Base-by-base conservation (phyloP, 768 basidiomycete genomes). In the Tylopilus balloui region DNA sequence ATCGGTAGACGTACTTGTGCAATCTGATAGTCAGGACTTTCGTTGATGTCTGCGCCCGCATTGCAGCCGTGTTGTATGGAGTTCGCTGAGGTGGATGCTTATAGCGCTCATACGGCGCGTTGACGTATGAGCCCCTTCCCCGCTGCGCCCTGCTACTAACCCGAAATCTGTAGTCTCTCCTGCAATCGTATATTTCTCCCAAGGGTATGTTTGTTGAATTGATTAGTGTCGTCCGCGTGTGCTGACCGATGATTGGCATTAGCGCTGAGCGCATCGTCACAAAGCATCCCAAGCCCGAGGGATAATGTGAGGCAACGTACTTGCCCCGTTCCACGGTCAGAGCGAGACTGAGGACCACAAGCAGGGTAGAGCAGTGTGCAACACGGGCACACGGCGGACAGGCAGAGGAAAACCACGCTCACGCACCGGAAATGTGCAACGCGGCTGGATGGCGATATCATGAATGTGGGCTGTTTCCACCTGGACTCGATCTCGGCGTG, bases 121-220 rank as follows among this genome's bases (percentile, higher is more conserved):
- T 83, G 3, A 83, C 81, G 75, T 71, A 46, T 28, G 56, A 11
- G 15, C 14, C 20, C 8, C 1, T 42, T 40, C 20, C 32, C 8
- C 5, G 44, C 10, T 12, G 23, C 1, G 14, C 1, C 20, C 37
- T n/a, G 9, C 12, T 6, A 27, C 46, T 50, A n/a, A 61, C 2
- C 8, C 12, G 7, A 9, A 7, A 6, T 20, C 1, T 19, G 5
- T 23, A 63, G 54, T 25, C 13, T 64, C 84, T 6, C 87, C 88
- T 5, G 88, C 84, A 6, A 61, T 88, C 13, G 76, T 90, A 25
- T 90, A 78, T 67, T 88, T 90, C 68, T 88, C 88, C 3, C 61
- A 66, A 47, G 88, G 86, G 85, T 83, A 60, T 54, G 17, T 25
- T 11, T 2, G 2, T 41, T 19, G 1, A 21, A 20, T 37, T 25